phyloP scores from a whole-genome alignment of 2,329 filamentous ascomycete genomes.

The Clarireedia paspali region DNA sequence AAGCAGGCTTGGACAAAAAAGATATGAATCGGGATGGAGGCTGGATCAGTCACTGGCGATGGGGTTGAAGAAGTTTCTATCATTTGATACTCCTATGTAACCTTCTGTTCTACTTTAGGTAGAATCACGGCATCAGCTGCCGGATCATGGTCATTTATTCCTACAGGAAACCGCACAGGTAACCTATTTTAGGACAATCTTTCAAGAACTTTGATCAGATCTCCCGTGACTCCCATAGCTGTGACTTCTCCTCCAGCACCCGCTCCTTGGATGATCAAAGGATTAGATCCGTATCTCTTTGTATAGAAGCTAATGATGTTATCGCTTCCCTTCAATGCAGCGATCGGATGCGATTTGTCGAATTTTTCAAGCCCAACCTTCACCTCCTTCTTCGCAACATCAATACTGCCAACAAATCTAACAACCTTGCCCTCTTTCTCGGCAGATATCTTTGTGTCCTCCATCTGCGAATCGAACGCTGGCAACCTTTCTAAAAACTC shows the following conservation, averaged over 20 bases:
- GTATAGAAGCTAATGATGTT: constrained; percentile 99
- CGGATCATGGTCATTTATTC: too few relatives aligned
- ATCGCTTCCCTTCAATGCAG: constrained; percentile 90
- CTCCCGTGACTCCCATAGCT: constrained; percentile 72
- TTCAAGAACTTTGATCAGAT: background rate
- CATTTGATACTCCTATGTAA: too few relatives aligned
- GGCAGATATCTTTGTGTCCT: constrained; percentile 76
- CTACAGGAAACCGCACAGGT: too few relatives aligned
- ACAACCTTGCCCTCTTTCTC: constrained; percentile 85
- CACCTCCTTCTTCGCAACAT: constrained; percentile 71
- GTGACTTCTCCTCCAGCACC: constrained; percentile 93
- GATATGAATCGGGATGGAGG: too few relatives aligned
- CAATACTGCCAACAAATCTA: constrained; percentile 88
- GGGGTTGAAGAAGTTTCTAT: too few relatives aligned
- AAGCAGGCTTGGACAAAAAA: too few relatives aligned
- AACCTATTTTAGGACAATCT: background rate
- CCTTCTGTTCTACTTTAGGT: too few relatives aligned
- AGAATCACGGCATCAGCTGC: too few relatives aligned
- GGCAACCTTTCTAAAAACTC: constrained; percentile 79
- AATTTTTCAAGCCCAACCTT: constrained; percentile 91
- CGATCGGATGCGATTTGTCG: constrained; percentile 83
- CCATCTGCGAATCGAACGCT: constrained; percentile 84
- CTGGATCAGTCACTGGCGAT: too few relatives aligned
- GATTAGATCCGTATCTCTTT: constrained; percentile 83
- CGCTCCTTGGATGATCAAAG: constrained; percentile 88